Percentiles rank a stretch among this genome's conserved stretches.
phyloP scores from a whole-genome alignment of 139 green algal genomes.

The Tetradesmus obliquus region DNA sequence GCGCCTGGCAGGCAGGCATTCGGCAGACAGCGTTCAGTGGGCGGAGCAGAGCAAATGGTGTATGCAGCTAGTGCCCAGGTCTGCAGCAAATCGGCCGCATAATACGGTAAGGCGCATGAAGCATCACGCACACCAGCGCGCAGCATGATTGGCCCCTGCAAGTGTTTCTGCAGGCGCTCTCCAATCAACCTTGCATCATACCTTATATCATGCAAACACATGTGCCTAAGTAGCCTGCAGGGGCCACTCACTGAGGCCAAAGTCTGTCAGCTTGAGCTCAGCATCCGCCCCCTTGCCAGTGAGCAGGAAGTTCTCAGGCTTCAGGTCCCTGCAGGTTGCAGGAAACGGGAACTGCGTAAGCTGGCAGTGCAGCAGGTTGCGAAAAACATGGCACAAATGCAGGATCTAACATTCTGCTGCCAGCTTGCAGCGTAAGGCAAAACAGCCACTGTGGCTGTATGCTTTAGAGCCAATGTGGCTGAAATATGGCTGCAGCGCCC shows the following conservation, averaged over 20 bases:
- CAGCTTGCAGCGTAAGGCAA: neutral
- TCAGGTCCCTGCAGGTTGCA: constrained; percentile 31
- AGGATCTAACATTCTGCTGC: too few species aligned
- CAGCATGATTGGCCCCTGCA: neutral
- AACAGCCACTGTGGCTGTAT: neutral
- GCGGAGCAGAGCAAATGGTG: too few species aligned
- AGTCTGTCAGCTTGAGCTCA: constrained; percentile 94
- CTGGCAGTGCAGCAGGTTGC: neutral
- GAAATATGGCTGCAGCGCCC: neutral
- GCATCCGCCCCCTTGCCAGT: constrained; percentile 53
- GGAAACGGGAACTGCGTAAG: neutral
- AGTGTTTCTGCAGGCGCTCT: too few species aligned
- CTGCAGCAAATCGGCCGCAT: neutral
- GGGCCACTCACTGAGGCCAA: constrained; percentile 74
- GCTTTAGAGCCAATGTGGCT: neutral
- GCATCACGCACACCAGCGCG: neutral
- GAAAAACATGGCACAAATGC: neutral
- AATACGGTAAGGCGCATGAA: too few species aligned
- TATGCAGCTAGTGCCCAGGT: neutral
- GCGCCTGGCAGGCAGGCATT: too few species aligned
- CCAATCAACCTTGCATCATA: neutral
- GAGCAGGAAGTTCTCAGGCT: constrained; percentile 98
- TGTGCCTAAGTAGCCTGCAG: neutral
- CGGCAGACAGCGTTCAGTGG: too few species aligned
- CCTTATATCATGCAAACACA: neutral